Evolutionary conservation across 495 filamentous ascomycete species (phyloP).

Genomic region (Daldinia loculata): DNA sequence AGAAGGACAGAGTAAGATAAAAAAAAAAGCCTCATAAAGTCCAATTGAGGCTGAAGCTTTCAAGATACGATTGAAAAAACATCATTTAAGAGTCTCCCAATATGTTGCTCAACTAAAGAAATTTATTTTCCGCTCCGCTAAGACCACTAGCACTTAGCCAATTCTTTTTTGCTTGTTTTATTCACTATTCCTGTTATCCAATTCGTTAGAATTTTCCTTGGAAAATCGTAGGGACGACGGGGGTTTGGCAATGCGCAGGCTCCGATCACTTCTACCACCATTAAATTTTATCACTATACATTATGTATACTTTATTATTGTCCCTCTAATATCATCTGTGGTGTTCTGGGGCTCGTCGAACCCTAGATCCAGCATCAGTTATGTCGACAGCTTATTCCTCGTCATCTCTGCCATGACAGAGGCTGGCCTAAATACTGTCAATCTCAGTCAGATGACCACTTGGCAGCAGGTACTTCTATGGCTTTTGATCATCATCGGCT

Average conservation of each 20-base stretch:
- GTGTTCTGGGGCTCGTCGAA: slow-evolving; percentile 76
- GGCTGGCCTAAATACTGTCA: slow-evolving; percentile 76
- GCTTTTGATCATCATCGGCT: slow-evolving; percentile 74
- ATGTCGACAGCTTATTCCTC: slow-evolving; percentile 79
- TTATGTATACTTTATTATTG: slow-evolving; percentile 77
- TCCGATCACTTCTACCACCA: slow-evolving; percentile 56
- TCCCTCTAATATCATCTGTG: slow-evolving; percentile 69
- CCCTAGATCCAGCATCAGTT: slow-evolving; percentile 69
- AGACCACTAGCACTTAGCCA: slow-evolving; percentile 9
- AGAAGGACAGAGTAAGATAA: not conserved
- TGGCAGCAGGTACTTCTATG: slow-evolving; percentile 83
- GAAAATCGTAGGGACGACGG: slow-evolving; percentile 16
- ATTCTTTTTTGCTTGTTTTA: not conserved
- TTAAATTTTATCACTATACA: slow-evolving; percentile 80
- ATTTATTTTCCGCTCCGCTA: not conserved
- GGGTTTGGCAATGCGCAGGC: slow-evolving; percentile 34
- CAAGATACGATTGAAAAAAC: not conserved
- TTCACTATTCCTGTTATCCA: not conserved
- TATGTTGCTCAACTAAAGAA: slow-evolving; percentile 22
- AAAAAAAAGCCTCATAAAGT: not conserved
- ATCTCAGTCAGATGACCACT: slow-evolving; percentile 73
- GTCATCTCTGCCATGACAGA: slow-evolving; percentile 82
- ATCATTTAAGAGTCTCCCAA: not conserved
- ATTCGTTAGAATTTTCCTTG: slow-evolving; percentile 11
- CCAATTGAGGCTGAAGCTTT: not conserved